Conservation (phyloP, 2,329 filamentous ascomycete species). For the Aureobasidium sp. region DNA sequence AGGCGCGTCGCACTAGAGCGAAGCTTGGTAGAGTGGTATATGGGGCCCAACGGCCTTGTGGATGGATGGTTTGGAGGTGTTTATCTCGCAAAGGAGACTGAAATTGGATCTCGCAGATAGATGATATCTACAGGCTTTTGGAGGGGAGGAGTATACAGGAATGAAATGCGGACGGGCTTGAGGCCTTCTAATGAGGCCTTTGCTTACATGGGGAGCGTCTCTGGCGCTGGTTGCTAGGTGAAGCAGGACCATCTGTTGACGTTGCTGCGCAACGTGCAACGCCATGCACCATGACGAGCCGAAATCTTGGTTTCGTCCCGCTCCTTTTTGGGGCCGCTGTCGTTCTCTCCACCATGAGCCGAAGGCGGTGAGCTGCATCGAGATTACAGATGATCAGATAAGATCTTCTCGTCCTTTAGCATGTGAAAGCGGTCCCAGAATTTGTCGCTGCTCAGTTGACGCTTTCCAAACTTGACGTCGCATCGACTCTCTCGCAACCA, state of each 20-base stretch:
- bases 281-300: slow-evolving; percentile 4
- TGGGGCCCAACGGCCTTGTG: slow-evolving; percentile 5
- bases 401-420: not conserved
- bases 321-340: not conserved
- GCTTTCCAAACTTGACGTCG: not conserved
- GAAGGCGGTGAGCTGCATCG: not conserved
- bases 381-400: not conserved
- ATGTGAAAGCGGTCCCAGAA: slow-evolving; percentile 6
- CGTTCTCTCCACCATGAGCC: not conserved
- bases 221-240: slow-evolving; percentile 10
- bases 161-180: not conserved
- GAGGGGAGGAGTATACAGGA: slow-evolving; percentile 1
- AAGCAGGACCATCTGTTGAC: not conserved
- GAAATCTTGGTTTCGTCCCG: slow-evolving; percentile 6
- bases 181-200: slow-evolving; percentile 11
- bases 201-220: slow-evolving; percentile 1
- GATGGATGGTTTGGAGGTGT: not conserved
- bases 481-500: not conserved
- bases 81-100: not conserved
- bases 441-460: not conserved
- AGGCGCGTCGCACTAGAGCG: slow-evolving; percentile 4
- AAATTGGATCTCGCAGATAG: slow-evolving; percentile 1
- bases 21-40: not conserved
- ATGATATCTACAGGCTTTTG: not conserved
- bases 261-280: not conserved